Percentiles rank a stretch among this genome's conserved stretches.
Conservation (phyloP, 257 asterid genomes). For the Gentiana straminea region DNA sequence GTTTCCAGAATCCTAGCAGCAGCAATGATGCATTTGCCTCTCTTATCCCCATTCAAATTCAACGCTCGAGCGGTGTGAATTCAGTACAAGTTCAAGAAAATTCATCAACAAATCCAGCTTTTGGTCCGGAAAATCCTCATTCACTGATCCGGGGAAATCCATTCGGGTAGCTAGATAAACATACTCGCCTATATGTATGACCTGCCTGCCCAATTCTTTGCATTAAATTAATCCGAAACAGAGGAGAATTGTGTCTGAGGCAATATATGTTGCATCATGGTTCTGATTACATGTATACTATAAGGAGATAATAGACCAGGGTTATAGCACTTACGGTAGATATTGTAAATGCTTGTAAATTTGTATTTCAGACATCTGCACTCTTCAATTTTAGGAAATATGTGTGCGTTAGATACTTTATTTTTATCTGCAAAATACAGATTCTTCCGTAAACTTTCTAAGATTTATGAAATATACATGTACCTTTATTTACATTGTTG, state of each 20-base stretch:
- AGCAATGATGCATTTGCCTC: slow-evolving; percentile 43
- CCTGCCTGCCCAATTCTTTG: not conserved
- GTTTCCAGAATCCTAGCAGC: slow-evolving; percentile 21
- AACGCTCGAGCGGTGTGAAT: slow-evolving; percentile 22
- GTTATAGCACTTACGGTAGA: not conserved
- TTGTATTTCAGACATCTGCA: too few relatives aligned
- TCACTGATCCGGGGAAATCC: slow-evolving; percentile 56
- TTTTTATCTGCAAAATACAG: not conserved
- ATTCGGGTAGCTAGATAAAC: slow-evolving; percentile 32
- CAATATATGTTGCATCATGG: not conserved
- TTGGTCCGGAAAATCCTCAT: slow-evolving; percentile 21
- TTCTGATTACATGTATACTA: not conserved
- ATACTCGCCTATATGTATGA: not conserved
- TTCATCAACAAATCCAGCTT: slow-evolving; percentile 11
- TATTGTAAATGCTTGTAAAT: too few relatives aligned
- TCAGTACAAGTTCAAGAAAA: slow-evolving; percentile 34
- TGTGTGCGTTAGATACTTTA: not conserved
- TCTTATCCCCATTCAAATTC: slow-evolving; percentile 43
- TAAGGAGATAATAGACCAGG: not conserved
- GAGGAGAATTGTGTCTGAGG: not conserved
- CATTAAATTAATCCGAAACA: not conserved
- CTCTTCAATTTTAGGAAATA: not conserved
- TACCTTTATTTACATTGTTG: too few relatives aligned
- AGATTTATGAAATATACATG: too few relatives aligned
- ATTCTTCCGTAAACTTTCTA: not conserved